phyloP scores from a whole-genome alignment of 805 yeast genomes.

The Blastobotrys terrestris region DNA sequence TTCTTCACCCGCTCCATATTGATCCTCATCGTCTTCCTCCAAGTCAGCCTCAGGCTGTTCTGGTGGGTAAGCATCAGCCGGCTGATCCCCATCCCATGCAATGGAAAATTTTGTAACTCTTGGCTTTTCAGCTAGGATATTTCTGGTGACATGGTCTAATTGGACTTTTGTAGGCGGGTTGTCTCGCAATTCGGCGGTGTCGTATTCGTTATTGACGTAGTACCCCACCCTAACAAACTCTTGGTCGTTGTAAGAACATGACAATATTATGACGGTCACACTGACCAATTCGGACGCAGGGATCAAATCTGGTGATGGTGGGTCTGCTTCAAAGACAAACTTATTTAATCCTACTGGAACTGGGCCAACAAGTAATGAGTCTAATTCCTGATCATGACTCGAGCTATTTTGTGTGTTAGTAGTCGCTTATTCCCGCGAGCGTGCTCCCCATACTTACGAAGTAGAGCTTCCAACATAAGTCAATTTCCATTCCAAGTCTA shows the following conservation, averaged over 20 bases:
- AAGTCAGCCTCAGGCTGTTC: constrained; percentile 62
- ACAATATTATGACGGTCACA: constrained; percentile 87
- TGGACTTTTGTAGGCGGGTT: constrained; percentile 92
- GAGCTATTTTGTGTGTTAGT: constrained; percentile 5
- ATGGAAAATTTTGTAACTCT: constrained; percentile 94
- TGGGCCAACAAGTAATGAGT: constrained; percentile 95
- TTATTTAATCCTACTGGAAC: constrained; percentile 96
- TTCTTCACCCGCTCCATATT: constrained; percentile 32
- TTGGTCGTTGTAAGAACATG: constrained; percentile 88
- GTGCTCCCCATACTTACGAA: constrained; percentile 36
- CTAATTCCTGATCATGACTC: constrained; percentile 87
- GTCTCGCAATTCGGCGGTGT: constrained; percentile 84
- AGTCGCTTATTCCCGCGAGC: background rate
- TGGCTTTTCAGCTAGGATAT: constrained; percentile 94
- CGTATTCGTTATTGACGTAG: constrained; percentile 96
- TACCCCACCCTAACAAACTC: constrained; percentile 97
- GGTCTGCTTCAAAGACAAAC: constrained; percentile 88
- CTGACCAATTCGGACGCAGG: constrained; percentile 94
- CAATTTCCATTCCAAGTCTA: constrained; percentile 92
- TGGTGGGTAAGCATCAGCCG: constrained; percentile 65
- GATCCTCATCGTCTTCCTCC: constrained; percentile 55
- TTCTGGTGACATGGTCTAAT: constrained; percentile 88
- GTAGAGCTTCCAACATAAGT: constrained; percentile 96
- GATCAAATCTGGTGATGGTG: constrained; percentile 91
- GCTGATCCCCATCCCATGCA: constrained; percentile 84